Evolutionary conservation across 176 grass and related monocot genomes (phyloP).

Genomic region (Oropetium thomaeum): DNA sequence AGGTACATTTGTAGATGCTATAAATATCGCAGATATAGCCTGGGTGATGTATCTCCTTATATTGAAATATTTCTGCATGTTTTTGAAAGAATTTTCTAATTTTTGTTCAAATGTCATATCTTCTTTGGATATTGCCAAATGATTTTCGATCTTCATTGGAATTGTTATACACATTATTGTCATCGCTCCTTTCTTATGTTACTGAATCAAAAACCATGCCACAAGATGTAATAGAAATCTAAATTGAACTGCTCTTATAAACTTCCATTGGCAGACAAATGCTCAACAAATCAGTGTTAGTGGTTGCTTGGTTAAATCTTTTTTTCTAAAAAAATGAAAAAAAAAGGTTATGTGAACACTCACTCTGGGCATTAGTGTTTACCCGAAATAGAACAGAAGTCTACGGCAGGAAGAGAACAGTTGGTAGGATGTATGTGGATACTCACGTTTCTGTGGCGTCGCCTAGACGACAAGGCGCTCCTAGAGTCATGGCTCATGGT

Average conservation of each 20-base stretch:
- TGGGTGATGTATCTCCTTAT: neutral
- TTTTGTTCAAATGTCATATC: neutral
- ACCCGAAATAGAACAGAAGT: too few relatives aligned
- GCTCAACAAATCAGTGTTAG: neutral
- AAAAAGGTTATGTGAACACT: neutral
- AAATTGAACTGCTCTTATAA: neutral
- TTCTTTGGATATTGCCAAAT: neutral
- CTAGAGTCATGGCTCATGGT: too few relatives aligned
- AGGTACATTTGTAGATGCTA: conserved; percentile 20
- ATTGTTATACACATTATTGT: neutral
- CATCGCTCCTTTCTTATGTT: neutral
- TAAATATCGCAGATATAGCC: neutral
- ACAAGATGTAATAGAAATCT: neutral
- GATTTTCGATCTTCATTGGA: neutral
- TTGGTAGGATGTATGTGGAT: neutral
- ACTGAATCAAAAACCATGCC: neutral
- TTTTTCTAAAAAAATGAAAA: too few relatives aligned
- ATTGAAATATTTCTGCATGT: neutral
- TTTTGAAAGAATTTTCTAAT: neutral
- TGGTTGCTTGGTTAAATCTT: neutral
- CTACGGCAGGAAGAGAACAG: neutral
- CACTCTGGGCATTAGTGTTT: too few relatives aligned
- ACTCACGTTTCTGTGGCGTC: too few relatives aligned
- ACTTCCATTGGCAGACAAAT: neutral
- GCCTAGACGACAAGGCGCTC: too few relatives aligned